Evolutionary conservation across 441 rosid genomes (phyloP).

Genomic region (Omphalea diandra): DNA sequence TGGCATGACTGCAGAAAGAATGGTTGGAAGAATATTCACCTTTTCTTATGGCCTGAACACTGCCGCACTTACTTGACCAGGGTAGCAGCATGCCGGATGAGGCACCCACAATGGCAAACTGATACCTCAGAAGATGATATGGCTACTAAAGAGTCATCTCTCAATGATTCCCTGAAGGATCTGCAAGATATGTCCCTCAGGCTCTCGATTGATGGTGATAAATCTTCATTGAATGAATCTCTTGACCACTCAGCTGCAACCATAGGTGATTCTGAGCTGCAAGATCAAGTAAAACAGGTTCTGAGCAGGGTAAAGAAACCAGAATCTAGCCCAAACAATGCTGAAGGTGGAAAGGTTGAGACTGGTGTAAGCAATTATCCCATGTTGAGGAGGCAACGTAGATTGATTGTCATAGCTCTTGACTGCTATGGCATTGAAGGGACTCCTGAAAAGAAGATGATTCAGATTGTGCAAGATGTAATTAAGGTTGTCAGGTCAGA

Average conservation of each 20-base stretch:
- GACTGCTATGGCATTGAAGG: conserved; percentile 75
- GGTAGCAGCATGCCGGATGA: conserved; percentile 88
- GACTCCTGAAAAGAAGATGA: conserved; percentile 63
- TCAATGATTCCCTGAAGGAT: conserved; percentile 89
- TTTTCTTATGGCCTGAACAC: conserved; percentile 98
- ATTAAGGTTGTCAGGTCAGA: conserved; percentile 67
- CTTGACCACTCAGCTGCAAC: conserved; percentile 41
- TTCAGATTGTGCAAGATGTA: conserved; percentile 55
- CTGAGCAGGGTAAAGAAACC: conserved; percentile 68
- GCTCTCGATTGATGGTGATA: conserved; percentile 92
- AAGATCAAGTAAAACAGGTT: conserved; percentile 69
- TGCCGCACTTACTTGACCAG: conserved; percentile 97
- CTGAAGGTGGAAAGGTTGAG: conserved; percentile 55
- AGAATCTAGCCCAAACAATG: conserved; percentile 40
- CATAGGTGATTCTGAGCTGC: conserved; percentile 44
- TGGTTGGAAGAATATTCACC: conserved; percentile 96
- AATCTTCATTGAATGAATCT: conserved; percentile 53
- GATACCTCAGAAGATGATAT: conserved; percentile 74
- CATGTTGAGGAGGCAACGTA: conserved; percentile 65
- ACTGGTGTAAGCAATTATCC: conserved; percentile 65
- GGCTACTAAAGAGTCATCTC: conserved; percentile 56
- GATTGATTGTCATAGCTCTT: conserved; percentile 67
- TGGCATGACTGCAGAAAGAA: conserved; percentile 88
- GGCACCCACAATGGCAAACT: conserved; percentile 95
- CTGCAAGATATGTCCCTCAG: conserved; percentile 95